phyloP scores from a whole-genome alignment of 768 basidiomycete genomes.

The Naganishia antarctica region DNA sequence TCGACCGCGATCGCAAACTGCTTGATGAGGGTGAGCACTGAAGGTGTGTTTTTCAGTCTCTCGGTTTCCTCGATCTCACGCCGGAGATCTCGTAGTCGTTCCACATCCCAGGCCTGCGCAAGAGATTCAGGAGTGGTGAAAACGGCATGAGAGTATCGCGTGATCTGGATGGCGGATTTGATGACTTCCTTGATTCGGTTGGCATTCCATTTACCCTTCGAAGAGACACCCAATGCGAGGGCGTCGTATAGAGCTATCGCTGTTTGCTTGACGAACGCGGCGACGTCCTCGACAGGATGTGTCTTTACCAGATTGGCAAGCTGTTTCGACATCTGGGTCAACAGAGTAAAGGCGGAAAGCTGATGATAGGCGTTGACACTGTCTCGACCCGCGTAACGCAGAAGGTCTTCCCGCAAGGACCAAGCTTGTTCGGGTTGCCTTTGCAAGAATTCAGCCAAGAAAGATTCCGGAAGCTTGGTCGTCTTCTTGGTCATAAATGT shows the following conservation, averaged over 20 bases:
- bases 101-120: slow-evolving; percentile 58
- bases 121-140: slow-evolving; percentile 45
- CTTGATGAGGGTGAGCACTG: slow-evolving; percentile 61
- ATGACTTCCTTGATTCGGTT: slow-evolving; percentile 73
- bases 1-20: slow-evolving; percentile 55
- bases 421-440: slow-evolving; percentile 65
- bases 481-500: slow-evolving; percentile 79
- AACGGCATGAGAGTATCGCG: slow-evolving; percentile 63
- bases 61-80: slow-evolving; percentile 54
- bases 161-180: slow-evolving; percentile 62
- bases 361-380: slow-evolving; percentile 73
- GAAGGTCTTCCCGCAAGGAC: slow-evolving; percentile 60
- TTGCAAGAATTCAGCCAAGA: slow-evolving; percentile 72
- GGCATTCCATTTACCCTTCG: slow-evolving; percentile 53
- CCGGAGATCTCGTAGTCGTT: slow-evolving; percentile 57
- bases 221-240: slow-evolving; percentile 40
- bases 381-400: slow-evolving; percentile 55
- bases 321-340: slow-evolving; percentile 62
- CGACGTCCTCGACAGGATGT: slow-evolving; percentile 51
- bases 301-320: slow-evolving; percentile 50
- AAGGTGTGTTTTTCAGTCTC: slow-evolving; percentile 62
- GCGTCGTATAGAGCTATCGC: slow-evolving; percentile 55
- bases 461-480: slow-evolving; percentile 64
- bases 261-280: slow-evolving; percentile 56
- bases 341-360: slow-evolving; percentile 66